Evolutionary conservation across 345 rosid genomes (phyloP), one percentile per base, ranked within the genome.

Genomic region (Raphanus sativus): DNA sequence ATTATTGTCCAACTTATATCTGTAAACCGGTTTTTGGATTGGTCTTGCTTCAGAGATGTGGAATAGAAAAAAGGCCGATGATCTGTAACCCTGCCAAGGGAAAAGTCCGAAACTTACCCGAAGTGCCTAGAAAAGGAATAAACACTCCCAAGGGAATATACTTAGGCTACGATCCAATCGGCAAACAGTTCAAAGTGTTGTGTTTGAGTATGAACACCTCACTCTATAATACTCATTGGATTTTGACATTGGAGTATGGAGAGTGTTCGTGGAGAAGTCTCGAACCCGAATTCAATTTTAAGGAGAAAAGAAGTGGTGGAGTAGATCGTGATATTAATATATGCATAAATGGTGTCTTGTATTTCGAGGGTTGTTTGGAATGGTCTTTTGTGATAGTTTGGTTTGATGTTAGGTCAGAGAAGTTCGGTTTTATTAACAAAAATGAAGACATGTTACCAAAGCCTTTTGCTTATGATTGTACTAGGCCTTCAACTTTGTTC

Each of bases 341-440:
- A 56, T 56, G 62, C 62, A 56, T 24, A 56, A 56, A 56, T 56
- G 62, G 62, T 56, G 30, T 56, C 24, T 56, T 56, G 62, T 56
- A 56, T 24, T 24, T 21, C 62, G 2, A 3, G 12, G 13, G 13
- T 4, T 0, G 0, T 8, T 12, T 5, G 1, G 4, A 26, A 25
- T 1, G 3, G 6, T 10, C 15, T 59, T 10, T 2, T 26, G 12
- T 25, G 33, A 25, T 59, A 25, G 33, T 25, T 59, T 25, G 63
- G 6, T 59, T 56, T 9, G 62, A 56, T 28, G 26, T 56, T 56
- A 56, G 62, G n/a, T 56, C 30, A 1, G 62, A 56, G 30, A 56
- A 56, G 30, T 24, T 56, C n/a, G 0, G 7, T 12, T 56, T 56
- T 56, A 56, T 25, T 26, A 4, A 36, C 40, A 36, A 36, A 36